Evolutionary conservation across 768 basidiomycete species (phyloP).

Genomic region (Pleurotus sapidus): DNA sequence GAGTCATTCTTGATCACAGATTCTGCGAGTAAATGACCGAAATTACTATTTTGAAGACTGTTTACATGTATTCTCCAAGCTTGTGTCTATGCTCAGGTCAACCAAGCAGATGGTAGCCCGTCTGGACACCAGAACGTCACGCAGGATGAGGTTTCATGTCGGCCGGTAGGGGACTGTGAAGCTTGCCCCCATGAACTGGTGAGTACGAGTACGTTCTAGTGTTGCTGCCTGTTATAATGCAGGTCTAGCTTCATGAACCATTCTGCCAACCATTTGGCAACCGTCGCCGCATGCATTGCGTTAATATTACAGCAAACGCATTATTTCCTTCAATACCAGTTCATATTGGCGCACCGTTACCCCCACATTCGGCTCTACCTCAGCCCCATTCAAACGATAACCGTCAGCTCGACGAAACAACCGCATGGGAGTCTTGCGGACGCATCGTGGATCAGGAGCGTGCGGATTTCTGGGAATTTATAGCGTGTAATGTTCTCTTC

Average conservation of each 20-base stretch:
- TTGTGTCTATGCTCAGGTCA: constrained; percentile 10
- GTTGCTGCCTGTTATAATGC: background rate
- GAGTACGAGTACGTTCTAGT: constrained; percentile 19
- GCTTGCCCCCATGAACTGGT: constrained; percentile 65
- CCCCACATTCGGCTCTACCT: constrained; percentile 13
- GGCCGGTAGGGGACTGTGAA: constrained; percentile 56
- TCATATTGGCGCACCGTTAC: background rate
- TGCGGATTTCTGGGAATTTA: constrained; percentile 88
- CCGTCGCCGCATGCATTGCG: constrained; percentile 83
- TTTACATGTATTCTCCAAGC: constrained; percentile 12
- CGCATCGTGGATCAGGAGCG: constrained; percentile 78
- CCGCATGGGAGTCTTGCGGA: constrained; percentile 93
- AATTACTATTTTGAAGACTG: constrained; percentile 12
- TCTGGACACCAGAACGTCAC: constrained; percentile 22
- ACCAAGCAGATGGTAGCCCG: constrained; percentile 8
- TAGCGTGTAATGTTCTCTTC: constrained; percentile 80
- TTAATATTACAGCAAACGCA: constrained; percentile 23
- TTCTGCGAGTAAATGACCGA: constrained; percentile 3
- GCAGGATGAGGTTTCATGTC: constrained; percentile 36
- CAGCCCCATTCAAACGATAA: constrained; percentile 10
- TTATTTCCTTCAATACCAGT: background rate
- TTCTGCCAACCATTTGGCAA: constrained; percentile 97
- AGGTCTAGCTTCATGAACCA: constrained; percentile 69
- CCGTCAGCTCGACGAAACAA: constrained; percentile 49
- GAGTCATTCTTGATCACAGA: background rate